Evolutionary conservation across 2,329 filamentous ascomycete genomes (phyloP).

Genomic region (Colletotrichum somersetense): DNA sequence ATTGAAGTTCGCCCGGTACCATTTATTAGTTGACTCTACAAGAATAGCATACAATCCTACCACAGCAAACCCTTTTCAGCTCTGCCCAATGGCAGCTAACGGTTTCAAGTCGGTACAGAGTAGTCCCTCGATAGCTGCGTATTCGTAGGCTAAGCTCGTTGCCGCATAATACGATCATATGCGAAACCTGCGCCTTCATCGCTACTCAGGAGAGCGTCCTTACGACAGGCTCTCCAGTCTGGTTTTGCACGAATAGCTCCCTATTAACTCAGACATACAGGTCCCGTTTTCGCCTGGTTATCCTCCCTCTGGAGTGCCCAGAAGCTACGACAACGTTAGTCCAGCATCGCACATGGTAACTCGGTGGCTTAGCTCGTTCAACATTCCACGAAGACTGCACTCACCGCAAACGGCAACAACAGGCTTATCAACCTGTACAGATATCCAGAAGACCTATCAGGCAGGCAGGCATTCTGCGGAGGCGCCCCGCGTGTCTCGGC

Average conservation of each 20-base stretch:
- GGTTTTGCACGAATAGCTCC: not conserved
- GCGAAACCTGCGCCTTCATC: constrained; percentile 10
- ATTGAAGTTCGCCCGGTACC: not conserved
- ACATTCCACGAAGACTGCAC: constrained; percentile 19
- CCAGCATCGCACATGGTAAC: not conserved
- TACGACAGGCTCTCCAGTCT: not conserved
- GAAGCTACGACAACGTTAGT: not conserved
- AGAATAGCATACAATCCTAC: constrained; percentile 10
- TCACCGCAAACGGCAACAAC: constrained; percentile 2
- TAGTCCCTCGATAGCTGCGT: constrained; percentile 4
- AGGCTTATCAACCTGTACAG: constrained; percentile 5
- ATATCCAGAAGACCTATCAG: not conserved
- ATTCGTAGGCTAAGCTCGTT: constrained; percentile 5
- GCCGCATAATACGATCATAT: constrained; percentile 7
- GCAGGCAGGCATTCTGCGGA: not conserved
- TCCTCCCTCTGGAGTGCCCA: constrained; percentile 9
- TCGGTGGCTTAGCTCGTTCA: constrained; percentile 9
- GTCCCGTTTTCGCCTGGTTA: constrained; percentile 9
- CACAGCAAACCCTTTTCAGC: not conserved
- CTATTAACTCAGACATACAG: constrained; percentile 23
- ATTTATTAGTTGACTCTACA: constrained; percentile 7
- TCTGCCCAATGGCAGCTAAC: constrained; percentile 12
- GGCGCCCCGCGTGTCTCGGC: constrained; percentile 9
- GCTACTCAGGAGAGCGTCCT: constrained; percentile 2
- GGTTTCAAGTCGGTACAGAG: constrained; percentile 1